phyloP scores from a whole-genome alignment of 106 monocot species.

The Dioscorea dumetorum region DNA sequence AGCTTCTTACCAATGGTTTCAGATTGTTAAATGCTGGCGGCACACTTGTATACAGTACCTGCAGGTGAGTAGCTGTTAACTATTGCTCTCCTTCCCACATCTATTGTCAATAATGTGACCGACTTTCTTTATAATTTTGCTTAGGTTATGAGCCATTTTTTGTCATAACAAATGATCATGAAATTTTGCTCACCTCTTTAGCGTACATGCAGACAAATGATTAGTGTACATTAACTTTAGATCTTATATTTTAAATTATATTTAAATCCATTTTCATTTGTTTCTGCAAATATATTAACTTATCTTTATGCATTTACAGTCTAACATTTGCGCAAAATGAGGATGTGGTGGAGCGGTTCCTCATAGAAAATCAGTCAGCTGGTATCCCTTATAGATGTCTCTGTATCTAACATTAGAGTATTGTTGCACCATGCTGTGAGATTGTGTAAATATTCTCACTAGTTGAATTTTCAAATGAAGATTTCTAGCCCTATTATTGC shows the following conservation, averaged over 20 bases:
- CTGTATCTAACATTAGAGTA: background rate
- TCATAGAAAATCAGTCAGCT: constrained; percentile 59
- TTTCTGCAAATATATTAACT: constrained; percentile 3
- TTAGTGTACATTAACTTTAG: background rate
- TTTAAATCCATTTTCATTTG: background rate
- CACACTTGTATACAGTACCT: constrained; percentile 88
- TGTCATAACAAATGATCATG: background rate
- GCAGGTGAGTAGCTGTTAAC: constrained; percentile 45
- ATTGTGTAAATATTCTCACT: background rate
- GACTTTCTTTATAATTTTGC: background rate
- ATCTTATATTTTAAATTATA: background rate
- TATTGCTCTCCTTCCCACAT: background rate
- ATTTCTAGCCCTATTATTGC: background rate
- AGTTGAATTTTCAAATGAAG: background rate
- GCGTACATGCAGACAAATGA: background rate
- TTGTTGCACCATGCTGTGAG: background rate
- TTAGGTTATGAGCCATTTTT: background rate
- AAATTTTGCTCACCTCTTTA: background rate
- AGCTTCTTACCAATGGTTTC: constrained; percentile 87
- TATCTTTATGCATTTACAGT: constrained; percentile 29
- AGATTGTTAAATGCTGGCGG: constrained; percentile 79
- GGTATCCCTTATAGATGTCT: constrained; percentile 37
- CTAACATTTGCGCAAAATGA: constrained; percentile 91
- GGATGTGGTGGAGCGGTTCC: constrained; percentile 68
- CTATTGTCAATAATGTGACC: background rate